Evolutionary conservation across 805 yeast genomes (phyloP).

Genomic region (Yarrowia osloensis): DNA sequence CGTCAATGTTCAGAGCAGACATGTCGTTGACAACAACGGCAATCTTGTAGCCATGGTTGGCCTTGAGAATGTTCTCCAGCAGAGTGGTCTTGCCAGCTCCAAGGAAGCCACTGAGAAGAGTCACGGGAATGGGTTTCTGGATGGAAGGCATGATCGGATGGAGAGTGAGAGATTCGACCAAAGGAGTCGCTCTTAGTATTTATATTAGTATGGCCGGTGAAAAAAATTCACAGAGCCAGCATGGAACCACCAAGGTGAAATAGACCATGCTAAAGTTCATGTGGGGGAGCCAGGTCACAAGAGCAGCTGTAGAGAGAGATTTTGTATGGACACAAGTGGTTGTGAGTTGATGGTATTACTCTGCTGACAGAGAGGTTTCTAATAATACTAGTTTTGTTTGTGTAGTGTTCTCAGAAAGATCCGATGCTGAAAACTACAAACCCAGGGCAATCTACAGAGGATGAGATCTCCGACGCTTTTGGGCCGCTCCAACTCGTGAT

Average conservation of each 20-base stretch:
- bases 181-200: not conserved
- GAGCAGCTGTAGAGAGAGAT: not conserved
- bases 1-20: conserved; percentile 50
- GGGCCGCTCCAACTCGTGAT: not conserved
- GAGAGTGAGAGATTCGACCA: not conserved
- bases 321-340: not conserved
- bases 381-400: not conserved
- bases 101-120: conserved; percentile 51
- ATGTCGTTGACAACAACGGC: conserved; percentile 53
- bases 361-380: too few species aligned
- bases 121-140: conserved; percentile 47
- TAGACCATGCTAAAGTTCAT: not conserved
- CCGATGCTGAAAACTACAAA: too few species aligned
- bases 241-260: conserved; percentile 14
- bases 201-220: not conserved
- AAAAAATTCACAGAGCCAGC: not conserved
- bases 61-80: conserved; percentile 48
- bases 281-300: not conserved
- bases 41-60: conserved; percentile 47
- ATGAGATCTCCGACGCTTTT: not conserved
- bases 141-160: conserved; percentile 2
- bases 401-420: not conserved
- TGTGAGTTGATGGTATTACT: not conserved
- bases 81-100: conserved; percentile 54
- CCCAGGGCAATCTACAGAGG: not conserved